These are phyloP conservation scores for Aureobasidium sp. DNA, from an alignment of 2,329 filamentous ascomycete species.

Conservation along the genomic window DNA sequence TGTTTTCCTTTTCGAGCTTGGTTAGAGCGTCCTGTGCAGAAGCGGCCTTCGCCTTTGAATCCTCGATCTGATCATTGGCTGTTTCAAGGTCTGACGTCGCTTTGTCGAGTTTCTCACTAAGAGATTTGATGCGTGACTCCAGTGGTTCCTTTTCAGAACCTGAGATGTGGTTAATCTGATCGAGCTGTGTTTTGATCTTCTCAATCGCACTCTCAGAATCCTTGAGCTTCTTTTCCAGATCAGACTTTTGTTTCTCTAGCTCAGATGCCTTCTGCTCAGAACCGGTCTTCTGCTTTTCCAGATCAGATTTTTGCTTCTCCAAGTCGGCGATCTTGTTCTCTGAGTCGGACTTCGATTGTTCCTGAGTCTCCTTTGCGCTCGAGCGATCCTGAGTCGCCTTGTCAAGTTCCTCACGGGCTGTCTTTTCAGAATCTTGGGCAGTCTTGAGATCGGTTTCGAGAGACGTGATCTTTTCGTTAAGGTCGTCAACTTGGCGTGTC, in stretches of 20 bases:
- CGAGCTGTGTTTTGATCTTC: background rate
- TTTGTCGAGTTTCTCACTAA: conserved; percentile 39
- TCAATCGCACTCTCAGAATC: background rate
- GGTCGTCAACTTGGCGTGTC: conserved; percentile 57
- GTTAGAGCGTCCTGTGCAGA: conserved; percentile 24
- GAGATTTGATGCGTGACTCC: conserved; percentile 17
- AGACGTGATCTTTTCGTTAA: conserved; percentile 61
- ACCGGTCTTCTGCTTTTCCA: conserved; percentile 8
- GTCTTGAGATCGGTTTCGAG: conserved; percentile 65
- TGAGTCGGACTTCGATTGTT: background rate
- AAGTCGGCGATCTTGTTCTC: conserved; percentile 2
- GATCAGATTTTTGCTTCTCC: conserved; percentile 8
- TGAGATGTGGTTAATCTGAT: background rate
- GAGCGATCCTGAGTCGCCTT: background rate
- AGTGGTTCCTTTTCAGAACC: conserved; percentile 9
- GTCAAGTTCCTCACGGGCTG: conserved; percentile 3
- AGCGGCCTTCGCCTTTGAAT: conserved; percentile 14
- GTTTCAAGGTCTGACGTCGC: conserved; percentile 40
- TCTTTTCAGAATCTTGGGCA: conserved; percentile 3
- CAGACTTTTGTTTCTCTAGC: conserved; percentile 9
- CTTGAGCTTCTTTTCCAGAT: background rate
- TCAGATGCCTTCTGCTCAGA: conserved; percentile 1
- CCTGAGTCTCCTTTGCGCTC: background rate
- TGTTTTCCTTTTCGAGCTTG: conserved; percentile 39
- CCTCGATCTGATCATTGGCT: background rate